These are phyloP conservation scores for Stromatinia cepivora DNA, from an alignment of 2,329 filamentous ascomycete species.

Conservation along the genomic window DNA sequence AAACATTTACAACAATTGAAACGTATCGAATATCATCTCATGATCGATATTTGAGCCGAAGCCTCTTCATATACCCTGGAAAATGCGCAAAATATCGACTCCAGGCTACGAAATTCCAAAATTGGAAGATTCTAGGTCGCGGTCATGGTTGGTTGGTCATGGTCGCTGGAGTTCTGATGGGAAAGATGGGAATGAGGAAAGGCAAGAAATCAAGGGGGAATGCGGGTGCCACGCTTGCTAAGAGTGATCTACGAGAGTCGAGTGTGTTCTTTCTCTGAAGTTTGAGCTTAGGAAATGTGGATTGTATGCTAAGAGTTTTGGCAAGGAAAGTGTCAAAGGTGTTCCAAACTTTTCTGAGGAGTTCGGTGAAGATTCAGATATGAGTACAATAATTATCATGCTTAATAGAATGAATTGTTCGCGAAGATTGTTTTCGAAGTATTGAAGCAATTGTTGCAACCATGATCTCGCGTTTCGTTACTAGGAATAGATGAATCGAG, in stretches of 20 bases:
- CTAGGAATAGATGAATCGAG: not conserved
- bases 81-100: not conserved
- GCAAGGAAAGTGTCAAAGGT: not conserved
- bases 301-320: not conserved
- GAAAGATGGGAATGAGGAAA: not conserved
- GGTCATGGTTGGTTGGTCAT: not conserved
- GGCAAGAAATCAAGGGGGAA: not conserved
- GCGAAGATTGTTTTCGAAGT: not conserved
- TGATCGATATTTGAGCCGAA: not conserved
- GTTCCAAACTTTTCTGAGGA: not conserved
- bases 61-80: not conserved
- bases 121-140: constrained; percentile 12
- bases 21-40: not conserved
- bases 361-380: not conserved
- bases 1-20: not conserved
- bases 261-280: not conserved
- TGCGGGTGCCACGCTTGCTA: not conserved
- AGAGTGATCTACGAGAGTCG: not conserved
- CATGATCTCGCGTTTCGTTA: not conserved
- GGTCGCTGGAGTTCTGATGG: not conserved
- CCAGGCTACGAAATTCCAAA: not conserved
- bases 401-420: not conserved
- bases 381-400: not conserved
- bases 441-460: not conserved
- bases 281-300: no score